A percentile compares a stretch with the other conserved stretches of the same genome.
Conservation (phyloP, 352 stramenopile genomes). For the Thraustochytrium sp. region DNA sequence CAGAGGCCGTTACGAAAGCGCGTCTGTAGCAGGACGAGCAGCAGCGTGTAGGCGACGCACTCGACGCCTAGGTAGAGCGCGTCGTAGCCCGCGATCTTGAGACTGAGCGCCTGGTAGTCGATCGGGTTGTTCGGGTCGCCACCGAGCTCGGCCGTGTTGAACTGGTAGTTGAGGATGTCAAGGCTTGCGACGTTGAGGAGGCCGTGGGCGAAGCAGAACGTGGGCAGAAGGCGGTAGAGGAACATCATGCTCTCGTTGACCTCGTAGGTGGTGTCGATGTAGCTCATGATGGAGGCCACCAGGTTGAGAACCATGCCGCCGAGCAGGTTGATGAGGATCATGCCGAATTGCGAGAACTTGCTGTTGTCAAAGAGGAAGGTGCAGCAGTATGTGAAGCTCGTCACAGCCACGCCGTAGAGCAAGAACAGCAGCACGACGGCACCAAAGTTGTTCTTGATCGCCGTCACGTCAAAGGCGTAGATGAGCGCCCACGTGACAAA, state of each 20-base stretch:
- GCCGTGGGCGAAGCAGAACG: constrained; percentile 29
- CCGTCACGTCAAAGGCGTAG: constrained; percentile 48
- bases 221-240: constrained; percentile 39
- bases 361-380: constrained; percentile 21
- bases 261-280: constrained; percentile 2
- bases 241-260: constrained; percentile 16
- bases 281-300: constrained; percentile 32
- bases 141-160: background rate
- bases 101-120: background rate
- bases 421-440: constrained; percentile 35
- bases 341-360: constrained; percentile 33
- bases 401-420: constrained; percentile 36
- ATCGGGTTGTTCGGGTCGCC: background rate
- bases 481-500: constrained; percentile 46
- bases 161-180: background rate
- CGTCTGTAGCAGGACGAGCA: constrained; percentile 4
- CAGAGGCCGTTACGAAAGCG: constrained; percentile 10
- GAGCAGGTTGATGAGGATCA: constrained; percentile 37
- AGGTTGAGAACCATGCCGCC: constrained; percentile 36
- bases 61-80: constrained; percentile 9
- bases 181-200: constrained; percentile 12
- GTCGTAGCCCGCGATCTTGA: background rate
- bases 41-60: background rate
- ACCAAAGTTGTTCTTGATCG: constrained; percentile 40
- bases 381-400: constrained; percentile 36